Base-by-base conservation (phyloP, 2,329 filamentous ascomycete genomes). In the Monilinia fructigena region DNA sequence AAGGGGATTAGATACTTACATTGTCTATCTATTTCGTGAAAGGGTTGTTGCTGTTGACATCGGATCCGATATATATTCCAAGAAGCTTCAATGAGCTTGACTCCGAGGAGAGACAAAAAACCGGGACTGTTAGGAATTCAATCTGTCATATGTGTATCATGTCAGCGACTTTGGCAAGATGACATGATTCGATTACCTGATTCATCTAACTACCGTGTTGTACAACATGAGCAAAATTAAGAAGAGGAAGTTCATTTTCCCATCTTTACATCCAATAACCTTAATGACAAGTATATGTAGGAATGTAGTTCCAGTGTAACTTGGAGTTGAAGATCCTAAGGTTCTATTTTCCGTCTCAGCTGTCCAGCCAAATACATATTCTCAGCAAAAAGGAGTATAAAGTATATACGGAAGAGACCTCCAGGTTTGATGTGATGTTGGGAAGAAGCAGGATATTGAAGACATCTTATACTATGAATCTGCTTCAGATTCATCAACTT, bases 331-430 rank as follows among this genome's bases (percentile, higher is more conserved):
- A 26, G 18, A 31, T 26, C n/a, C 50, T 28, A 38, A 31, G 38
- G 50, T 55, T 54, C 23, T 50, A 63, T 47, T 16, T 47, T 42
- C 26, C 35, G 26, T 58, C 42, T 58, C 63, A 54, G 54, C 23
- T 59, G 14, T 35, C 23, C 16, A 53, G 20, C 38, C 54, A 60
- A 35, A 35, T 35, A 35, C 31, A 60, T 14, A 35, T 18, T 45
- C 56, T 4, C 42, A 28, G 18, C 23, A 26, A 60, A 50, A 56
- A 53, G 14, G 45, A 12, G 47, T 23, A 11, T 7, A 16, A 20
- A 31, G 20, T 28, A 42, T 1, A 28, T n/a, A 48, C 28, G 28
- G 42, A 35, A 11, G 28, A 48, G 20, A 26, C 40, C 18, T 59
- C 8, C 10, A 6, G 20, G 42, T 18, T 31, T 18, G 12, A 6